phyloP scores from a whole-genome alignment of 352 stramenopile genomes.

The Globisporangium cystogenes region DNA sequence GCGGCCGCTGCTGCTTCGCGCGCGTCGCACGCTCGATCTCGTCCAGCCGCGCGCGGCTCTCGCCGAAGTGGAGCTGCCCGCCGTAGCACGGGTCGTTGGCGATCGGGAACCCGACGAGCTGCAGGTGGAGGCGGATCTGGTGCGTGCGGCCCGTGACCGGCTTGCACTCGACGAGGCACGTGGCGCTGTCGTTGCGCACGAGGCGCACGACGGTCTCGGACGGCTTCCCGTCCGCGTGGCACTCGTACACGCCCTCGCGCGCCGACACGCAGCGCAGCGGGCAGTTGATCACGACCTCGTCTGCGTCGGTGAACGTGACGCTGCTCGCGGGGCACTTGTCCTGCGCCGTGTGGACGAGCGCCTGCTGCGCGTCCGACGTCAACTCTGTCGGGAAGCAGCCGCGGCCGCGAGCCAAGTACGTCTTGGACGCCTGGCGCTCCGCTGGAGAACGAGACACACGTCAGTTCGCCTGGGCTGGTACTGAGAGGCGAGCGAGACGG shows the following conservation, averaged over 20 bases:
- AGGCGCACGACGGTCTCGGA: constrained; percentile 73
- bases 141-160: constrained; percentile 95
- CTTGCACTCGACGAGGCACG: constrained; percentile 90
- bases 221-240: constrained; percentile 72
- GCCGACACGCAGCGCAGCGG: constrained; percentile 77
- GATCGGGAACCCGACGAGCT: constrained; percentile 91
- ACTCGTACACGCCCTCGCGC: constrained; percentile 81
- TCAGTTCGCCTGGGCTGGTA: too few species aligned
- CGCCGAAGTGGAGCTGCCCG: constrained; percentile 90
- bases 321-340: constrained; percentile 39
- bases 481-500: neutral
- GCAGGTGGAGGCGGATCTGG: constrained; percentile 96
- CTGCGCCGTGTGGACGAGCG: constrained; percentile 29
- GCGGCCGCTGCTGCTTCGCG: constrained; percentile 21
- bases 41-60: constrained; percentile 32
- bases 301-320: constrained; percentile 47
- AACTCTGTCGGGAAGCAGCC: constrained; percentile 77
- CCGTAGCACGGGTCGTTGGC: constrained; percentile 98
- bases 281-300: constrained; percentile 69
- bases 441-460: constrained; percentile 22
- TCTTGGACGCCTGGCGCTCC: constrained; percentile 87
- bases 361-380: constrained; percentile 27
- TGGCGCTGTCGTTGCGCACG: constrained; percentile 48
- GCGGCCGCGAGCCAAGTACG: constrained; percentile 92
- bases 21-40: constrained; percentile 44